phyloP scores from a whole-genome alignment of 306 rosid species.

The Gastrolobium bilobum region DNA sequence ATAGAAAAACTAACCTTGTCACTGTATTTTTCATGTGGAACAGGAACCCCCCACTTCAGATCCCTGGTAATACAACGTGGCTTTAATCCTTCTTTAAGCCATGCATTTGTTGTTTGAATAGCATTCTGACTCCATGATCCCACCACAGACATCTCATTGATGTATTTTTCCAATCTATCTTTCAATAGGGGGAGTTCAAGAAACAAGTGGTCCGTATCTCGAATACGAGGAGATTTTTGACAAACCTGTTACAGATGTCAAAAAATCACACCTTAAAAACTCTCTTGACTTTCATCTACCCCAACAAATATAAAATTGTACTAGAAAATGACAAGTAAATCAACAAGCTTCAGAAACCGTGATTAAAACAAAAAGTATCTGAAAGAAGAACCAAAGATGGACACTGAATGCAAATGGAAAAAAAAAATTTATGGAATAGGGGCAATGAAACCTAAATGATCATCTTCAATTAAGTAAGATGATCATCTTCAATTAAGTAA shows the following conservation, averaged over 20 bases:
- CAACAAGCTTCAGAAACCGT: constrained; percentile 23
- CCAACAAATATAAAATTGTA: constrained; percentile 28
- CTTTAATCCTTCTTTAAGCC: constrained; percentile 91
- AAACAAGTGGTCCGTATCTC: constrained; percentile 92
- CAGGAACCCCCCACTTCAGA: constrained; percentile 99
- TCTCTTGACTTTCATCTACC: constrained; percentile 32
- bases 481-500: background rate
- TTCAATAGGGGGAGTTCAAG: constrained; percentile 87
- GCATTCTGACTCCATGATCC: constrained; percentile 99
- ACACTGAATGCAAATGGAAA: constrained; percentile 8
- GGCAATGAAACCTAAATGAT: background rate
- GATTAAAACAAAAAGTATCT: background rate
- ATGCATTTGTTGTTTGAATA: constrained; percentile 83
- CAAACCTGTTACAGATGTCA: constrained; percentile 69
- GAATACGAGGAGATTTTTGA: constrained; percentile 74
- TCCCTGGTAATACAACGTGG: constrained; percentile 93
- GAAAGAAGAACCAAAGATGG: constrained; percentile 10
- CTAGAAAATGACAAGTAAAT: constrained; percentile 22
- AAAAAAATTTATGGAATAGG: background rate
- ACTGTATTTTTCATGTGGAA: constrained; percentile 86
- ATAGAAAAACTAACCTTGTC: constrained; percentile 76
- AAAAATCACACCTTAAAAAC: constrained; percentile 28
- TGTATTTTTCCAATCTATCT: constrained; percentile 77
- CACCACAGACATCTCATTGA: constrained; percentile 75
- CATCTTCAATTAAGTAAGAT: background rate